Conservation (phyloP, 2,329 filamentous ascomycete species). For the Ophiostoma triangulosporum region DNA sequence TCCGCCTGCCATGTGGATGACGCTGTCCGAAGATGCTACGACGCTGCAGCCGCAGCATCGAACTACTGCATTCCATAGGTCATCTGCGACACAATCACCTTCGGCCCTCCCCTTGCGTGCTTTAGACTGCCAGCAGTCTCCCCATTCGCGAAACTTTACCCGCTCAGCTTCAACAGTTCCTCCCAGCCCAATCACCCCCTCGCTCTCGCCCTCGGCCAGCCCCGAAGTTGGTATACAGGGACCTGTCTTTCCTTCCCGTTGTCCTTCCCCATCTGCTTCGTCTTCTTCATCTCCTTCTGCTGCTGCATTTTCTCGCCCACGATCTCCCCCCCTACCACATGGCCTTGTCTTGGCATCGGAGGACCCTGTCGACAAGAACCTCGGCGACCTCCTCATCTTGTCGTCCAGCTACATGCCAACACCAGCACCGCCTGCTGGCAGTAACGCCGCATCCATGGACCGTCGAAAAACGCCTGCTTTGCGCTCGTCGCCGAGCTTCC, state of each 20-base stretch:
- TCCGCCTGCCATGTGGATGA: neutral
- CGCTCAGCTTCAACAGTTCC: neutral
- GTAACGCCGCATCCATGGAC: constrained; percentile 3
- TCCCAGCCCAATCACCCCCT: constrained; percentile 1
- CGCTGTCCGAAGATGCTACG: neutral
- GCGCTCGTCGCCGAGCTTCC: constrained; percentile 20
- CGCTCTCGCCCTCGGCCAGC: neutral
- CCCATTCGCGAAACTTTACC: neutral
- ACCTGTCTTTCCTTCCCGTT: neutral
- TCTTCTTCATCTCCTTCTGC: neutral
- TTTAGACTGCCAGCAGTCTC: neutral
- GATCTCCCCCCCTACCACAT: neutral
- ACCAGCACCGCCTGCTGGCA: neutral
- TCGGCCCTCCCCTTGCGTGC: neutral
- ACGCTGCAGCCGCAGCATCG: neutral
- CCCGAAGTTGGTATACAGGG: neutral
- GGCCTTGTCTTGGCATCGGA: constrained; percentile 3
- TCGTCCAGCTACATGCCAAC: too few relatives aligned
- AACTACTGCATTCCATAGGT: neutral
- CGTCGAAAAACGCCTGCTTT: constrained; percentile 16
- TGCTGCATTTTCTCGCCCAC: neutral
- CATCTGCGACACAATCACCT: neutral
- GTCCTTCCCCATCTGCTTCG: neutral
- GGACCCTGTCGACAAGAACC: constrained; percentile 7
- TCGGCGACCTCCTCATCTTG: constrained; percentile 9